Evolutionary conservation across 495 filamentous ascomycete species (phyloP).

Genomic region (Penicillium arizonense): DNA sequence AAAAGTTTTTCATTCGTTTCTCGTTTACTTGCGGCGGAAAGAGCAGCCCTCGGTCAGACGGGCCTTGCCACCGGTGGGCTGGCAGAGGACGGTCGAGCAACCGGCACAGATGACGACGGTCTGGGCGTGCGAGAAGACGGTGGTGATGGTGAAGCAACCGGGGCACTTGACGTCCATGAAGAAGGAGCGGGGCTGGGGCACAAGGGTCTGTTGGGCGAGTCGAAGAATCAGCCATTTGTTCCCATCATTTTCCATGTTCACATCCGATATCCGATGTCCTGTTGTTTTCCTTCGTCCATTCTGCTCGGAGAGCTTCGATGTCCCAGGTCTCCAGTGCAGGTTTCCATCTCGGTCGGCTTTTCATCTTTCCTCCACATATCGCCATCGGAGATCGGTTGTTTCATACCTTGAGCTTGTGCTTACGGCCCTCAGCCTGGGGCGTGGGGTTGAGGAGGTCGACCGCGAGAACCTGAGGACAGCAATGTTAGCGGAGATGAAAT

Average conservation of each 20-base stretch:
- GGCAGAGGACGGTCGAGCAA: constrained; percentile 95
- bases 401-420: constrained; percentile 99
- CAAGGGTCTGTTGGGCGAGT: constrained; percentile 64
- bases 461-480: constrained; percentile 83
- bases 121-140: constrained; percentile 99
- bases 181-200: constrained; percentile 94
- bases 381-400: constrained; percentile 8
- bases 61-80: constrained; percentile 98
- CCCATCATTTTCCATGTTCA: constrained; percentile 1
- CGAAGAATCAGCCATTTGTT: constrained; percentile 17
- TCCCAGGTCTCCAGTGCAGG: not conserved
- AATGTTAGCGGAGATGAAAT: constrained; percentile 18
- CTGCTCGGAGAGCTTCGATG: constrained; percentile 3
- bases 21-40: constrained; percentile 96
- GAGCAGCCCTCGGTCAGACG: constrained; percentile 97
- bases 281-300: not conserved
- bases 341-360: not conserved
- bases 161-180: constrained; percentile 99
- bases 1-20: constrained; percentile 32
- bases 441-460: constrained; percentile 99
- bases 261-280: constrained; percentile 3
- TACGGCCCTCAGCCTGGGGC: constrained; percentile 91
- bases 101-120: constrained; percentile 99
- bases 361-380: not conserved
- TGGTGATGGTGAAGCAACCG: constrained; percentile 99